Conservation (phyloP, 805 yeast genomes). For the Wickerhamomyces canadensis region DNA sequence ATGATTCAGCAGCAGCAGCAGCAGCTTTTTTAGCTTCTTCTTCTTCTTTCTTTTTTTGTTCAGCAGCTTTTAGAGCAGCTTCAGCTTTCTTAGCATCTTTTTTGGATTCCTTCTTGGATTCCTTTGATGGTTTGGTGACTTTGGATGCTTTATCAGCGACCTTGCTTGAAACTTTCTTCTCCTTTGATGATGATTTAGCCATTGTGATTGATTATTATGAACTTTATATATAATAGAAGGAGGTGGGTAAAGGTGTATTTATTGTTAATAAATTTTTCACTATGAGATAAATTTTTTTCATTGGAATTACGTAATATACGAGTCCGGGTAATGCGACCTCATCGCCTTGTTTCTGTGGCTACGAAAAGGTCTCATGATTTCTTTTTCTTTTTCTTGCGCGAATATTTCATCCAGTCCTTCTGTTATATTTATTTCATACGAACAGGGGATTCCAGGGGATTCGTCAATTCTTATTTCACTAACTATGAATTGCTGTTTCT, state of each 20-base stretch:
- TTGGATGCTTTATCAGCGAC: constrained; percentile 18
- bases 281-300: constrained; percentile 9
- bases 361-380: too few species aligned
- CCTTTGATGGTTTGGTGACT: constrained; percentile 22
- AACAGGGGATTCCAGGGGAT: too few species aligned
- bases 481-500: too few species aligned
- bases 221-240: background rate
- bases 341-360: constrained; percentile 15
- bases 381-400: too few species aligned
- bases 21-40: constrained; percentile 24
- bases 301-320: background rate
- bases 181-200: constrained; percentile 19
- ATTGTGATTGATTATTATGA: constrained; percentile 6
- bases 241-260: background rate
- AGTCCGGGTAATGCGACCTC: constrained; percentile 6
- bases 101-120: constrained; percentile 22
- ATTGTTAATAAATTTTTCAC: constrained; percentile 7
- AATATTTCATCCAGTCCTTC: too few species aligned
- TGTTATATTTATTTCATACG: too few species aligned
- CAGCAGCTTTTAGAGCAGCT: constrained; percentile 22
- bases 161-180: constrained; percentile 15
- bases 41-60: constrained; percentile 18
- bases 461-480: too few species aligned
- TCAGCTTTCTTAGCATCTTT: constrained; percentile 26
- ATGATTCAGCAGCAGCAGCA: constrained; percentile 25